phyloP scores from a whole-genome alignment of 2,329 filamentous ascomycete species.

The Venturia aucupariae region DNA sequence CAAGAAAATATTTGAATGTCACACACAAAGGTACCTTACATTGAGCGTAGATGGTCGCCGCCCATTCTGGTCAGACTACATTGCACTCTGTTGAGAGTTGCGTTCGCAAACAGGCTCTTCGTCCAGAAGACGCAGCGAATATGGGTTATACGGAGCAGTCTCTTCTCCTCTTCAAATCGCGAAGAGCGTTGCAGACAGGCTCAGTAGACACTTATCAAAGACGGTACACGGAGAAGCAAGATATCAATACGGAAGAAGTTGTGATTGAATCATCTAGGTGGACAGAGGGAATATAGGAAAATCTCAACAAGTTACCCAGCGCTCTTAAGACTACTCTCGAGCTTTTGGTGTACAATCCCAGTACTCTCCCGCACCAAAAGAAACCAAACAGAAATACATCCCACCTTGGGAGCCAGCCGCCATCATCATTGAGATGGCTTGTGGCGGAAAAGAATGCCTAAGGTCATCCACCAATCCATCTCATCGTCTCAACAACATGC shows the following conservation, averaged over 20 bases:
- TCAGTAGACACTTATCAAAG: no score
- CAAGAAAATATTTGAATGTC: no score
- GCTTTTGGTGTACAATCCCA: slow-evolving; percentile 2
- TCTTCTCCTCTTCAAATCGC: no score
- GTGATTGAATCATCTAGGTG: slow-evolving; percentile 1
- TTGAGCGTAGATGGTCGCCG: no score
- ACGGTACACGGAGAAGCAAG: neutral
- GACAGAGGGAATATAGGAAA: neutral
- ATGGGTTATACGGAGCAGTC: no score
- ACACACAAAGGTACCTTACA: no score
- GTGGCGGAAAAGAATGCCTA: neutral
- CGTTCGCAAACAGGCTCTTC: no score
- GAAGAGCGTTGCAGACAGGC: no score
- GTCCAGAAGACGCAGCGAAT: no score
- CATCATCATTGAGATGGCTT: neutral
- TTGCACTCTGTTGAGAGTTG: no score
- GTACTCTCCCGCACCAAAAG: neutral
- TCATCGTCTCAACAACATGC: neutral
- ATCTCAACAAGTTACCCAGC: neutral
- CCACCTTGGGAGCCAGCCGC: neutral
- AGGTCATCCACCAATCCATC: neutral
- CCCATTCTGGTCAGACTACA: no score
- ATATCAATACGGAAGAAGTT: neutral
- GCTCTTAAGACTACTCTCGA: neutral
- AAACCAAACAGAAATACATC: slow-evolving; percentile 2